These are phyloP conservation scores for Rhodotorula diobovata DNA, from an alignment of 768 basidiomycete genomes.

Conservation along the genomic window DNA sequence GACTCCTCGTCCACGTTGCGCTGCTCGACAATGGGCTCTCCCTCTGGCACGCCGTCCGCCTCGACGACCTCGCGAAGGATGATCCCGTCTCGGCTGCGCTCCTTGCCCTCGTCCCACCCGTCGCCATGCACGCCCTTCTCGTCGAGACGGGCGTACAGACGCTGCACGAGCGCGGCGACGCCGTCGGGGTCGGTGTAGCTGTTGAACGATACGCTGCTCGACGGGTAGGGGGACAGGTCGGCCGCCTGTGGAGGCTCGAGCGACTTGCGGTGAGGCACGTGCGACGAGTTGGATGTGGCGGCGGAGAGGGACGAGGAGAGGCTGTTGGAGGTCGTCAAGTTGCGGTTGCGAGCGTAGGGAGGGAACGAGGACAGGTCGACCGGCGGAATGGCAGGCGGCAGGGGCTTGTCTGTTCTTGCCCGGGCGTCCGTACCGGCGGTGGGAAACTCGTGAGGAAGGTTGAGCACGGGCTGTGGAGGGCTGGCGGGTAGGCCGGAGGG, in stretches of 20 bases:
- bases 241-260: background rate
- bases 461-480: background rate
- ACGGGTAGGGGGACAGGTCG: conserved; percentile 8
- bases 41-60: background rate
- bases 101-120: conserved; percentile 87
- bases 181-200: conserved; percentile 21
- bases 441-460: background rate
- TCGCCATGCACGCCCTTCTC: conserved; percentile 86
- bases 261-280: background rate
- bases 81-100: conserved; percentile 70
- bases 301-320: conserved; percentile 15
- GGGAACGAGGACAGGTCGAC: background rate
- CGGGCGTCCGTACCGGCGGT: no score
- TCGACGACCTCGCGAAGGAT: conserved; percentile 41
- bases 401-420: background rate
- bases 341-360: background rate
- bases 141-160: conserved; percentile 85
- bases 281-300: conserved; percentile 35
- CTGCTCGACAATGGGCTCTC: conserved; percentile 48
- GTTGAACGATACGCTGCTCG: conserved; percentile 11
- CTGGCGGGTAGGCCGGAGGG: background rate
- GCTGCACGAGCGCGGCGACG: conserved; percentile 66
- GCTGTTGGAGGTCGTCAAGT: background rate
- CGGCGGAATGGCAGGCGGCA: background rate
- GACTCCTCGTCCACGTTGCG: conserved; percentile 60